Evolutionary conservation across 2,329 filamentous ascomycete genomes (phyloP).

Genomic region (Cladosporium sphaerospermum): DNA sequence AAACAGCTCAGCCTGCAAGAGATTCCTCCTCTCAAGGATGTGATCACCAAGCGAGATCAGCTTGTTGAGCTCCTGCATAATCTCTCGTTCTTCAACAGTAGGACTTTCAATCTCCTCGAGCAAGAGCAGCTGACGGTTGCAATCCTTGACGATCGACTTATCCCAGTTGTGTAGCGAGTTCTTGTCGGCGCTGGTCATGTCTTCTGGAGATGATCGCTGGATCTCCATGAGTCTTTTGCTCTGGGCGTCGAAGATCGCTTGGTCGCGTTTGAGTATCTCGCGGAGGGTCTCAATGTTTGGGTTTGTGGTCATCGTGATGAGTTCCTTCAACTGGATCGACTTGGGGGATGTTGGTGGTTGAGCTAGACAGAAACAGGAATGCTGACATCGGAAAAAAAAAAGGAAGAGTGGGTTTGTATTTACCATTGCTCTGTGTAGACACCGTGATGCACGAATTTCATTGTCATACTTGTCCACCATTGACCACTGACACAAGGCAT

Average conservation of each 20-base stretch:
- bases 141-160: conserved; percentile 12
- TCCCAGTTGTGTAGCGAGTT: conserved; percentile 16
- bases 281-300: conserved; percentile 5
- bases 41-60: conserved; percentile 14
- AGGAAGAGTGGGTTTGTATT: too few relatives aligned
- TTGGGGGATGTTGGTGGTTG: too few relatives aligned
- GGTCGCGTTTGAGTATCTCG: conserved; percentile 7
- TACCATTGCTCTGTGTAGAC: too few relatives aligned
- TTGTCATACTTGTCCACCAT: too few relatives aligned
- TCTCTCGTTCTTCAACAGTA: conserved; percentile 11
- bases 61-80: conserved; percentile 16
- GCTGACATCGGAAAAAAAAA: too few relatives aligned
- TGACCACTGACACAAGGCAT: too few relatives aligned
- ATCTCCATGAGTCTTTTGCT: conserved; percentile 6
- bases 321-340: too few relatives aligned
- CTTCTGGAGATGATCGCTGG: not conserved
- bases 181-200: conserved; percentile 8
- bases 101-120: conserved; percentile 13
- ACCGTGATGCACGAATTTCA: too few relatives aligned
- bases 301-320: not conserved
- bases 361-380: too few relatives aligned
- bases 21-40: conserved; percentile 9
- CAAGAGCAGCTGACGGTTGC: conserved; percentile 6
- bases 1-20: not conserved
- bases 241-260: conserved; percentile 10